These are phyloP conservation scores for Xylaria cubensis DNA, from an alignment of 495 filamentous ascomycete species.

Conservation along the genomic window DNA sequence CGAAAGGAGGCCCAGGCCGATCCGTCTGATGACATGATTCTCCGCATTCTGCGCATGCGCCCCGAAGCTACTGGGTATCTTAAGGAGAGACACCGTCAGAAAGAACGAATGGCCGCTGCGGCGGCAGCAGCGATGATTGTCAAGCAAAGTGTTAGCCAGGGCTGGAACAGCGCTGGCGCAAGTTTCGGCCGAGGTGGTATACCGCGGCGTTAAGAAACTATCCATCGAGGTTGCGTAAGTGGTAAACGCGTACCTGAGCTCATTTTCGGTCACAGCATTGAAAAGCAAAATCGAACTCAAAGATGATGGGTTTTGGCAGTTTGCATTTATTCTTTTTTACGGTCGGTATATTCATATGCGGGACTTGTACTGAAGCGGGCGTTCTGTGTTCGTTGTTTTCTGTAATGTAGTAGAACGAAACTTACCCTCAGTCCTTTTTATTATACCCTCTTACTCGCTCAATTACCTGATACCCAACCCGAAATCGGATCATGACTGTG, in stretches of 20 bases:
- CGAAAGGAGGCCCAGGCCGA: slow-evolving; percentile 94
- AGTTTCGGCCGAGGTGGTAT: slow-evolving; percentile 65
- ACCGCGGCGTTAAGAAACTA: slow-evolving; percentile 42
- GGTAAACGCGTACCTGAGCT: slow-evolving; percentile 31
- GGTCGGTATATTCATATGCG: not conserved
- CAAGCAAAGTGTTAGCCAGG: slow-evolving; percentile 78
- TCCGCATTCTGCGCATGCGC: slow-evolving; percentile 93
- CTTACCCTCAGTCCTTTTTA: slow-evolving; percentile 11
- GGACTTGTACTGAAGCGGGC: not conserved
- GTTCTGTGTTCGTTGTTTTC: slow-evolving; percentile 2
- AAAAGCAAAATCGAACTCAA: slow-evolving; percentile 5
- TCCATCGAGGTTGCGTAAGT: slow-evolving; percentile 26
- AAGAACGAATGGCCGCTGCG: slow-evolving; percentile 87
- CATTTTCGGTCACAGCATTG: slow-evolving; percentile 28
- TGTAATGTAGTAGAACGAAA: not conserved
- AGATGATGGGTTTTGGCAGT: not conserved
- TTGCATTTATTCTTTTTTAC: slow-evolving; percentile 2
- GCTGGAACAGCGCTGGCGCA: slow-evolving; percentile 64
- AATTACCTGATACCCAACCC: slow-evolving; percentile 22
- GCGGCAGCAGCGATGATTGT: slow-evolving; percentile 96
- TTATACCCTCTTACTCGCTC: slow-evolving; percentile 9
- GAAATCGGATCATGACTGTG: slow-evolving; percentile 14
- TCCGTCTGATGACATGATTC: slow-evolving; percentile 97
- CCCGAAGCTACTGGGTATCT: slow-evolving; percentile 93
- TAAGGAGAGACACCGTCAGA: slow-evolving; percentile 88